Evolutionary conservation across 768 basidiomycete genomes (phyloP).

Genomic region (Termitomyces sp.): DNA sequence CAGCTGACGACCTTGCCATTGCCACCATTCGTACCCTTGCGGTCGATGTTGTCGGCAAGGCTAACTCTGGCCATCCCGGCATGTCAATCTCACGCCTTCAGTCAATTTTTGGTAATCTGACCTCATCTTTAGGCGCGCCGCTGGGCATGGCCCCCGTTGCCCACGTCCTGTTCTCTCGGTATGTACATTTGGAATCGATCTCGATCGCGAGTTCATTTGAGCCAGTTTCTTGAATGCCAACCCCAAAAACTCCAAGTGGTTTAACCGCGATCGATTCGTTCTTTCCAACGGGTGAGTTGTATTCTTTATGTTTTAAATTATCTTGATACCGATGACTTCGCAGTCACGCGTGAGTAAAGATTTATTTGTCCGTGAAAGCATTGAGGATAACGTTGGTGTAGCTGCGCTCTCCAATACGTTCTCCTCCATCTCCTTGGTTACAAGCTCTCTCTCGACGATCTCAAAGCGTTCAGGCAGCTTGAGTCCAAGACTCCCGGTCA

Average conservation of each 20-base stretch:
- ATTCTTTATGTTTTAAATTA: background rate
- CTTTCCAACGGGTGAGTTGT: constrained; percentile 85
- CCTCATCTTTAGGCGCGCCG: constrained; percentile 66
- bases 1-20: constrained; percentile 57
- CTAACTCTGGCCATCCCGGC: constrained; percentile 96
- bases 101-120: constrained; percentile 5
- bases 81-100: constrained; percentile 8
- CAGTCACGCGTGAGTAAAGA: constrained; percentile 70
- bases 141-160: constrained; percentile 91
- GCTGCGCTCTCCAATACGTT: constrained; percentile 93
- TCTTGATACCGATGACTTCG: constrained; percentile 17
- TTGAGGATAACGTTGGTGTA: constrained; percentile 27
- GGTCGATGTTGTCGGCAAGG: constrained; percentile 76
- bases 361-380: background rate
- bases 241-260: constrained; percentile 89
- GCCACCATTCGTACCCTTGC: constrained; percentile 77
- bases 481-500: constrained; percentile 92
- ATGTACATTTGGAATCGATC: constrained; percentile 10
- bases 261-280: constrained; percentile 95
- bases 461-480: constrained; percentile 90
- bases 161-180: constrained; percentile 81
- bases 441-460: constrained; percentile 88
- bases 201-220: constrained; percentile 2
- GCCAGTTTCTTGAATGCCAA: constrained; percentile 83
- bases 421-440: constrained; percentile 91